Conservation (phyloP, 768 basidiomycete species). For the Podaxis pistillaris region DNA sequence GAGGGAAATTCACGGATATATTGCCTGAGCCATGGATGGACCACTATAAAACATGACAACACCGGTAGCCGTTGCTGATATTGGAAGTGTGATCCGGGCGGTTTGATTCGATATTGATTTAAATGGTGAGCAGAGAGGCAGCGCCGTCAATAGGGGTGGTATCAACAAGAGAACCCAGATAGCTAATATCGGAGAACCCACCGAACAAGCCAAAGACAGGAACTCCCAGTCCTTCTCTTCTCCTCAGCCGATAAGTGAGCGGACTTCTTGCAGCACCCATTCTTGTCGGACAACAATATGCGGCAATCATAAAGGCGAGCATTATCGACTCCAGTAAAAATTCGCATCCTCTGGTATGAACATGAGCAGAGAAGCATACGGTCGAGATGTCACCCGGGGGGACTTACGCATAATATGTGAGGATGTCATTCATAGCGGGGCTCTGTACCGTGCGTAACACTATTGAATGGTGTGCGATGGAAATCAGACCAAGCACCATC, state of each 20-base stretch:
- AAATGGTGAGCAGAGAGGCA: background rate
- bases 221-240: constrained; percentile 1
- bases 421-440: background rate
- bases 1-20: background rate
- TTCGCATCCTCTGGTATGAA: background rate
- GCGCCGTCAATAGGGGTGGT: no score
- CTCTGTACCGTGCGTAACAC: background rate
- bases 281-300: background rate
- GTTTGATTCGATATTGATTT: background rate
- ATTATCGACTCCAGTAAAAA: background rate
- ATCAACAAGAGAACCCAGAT: no score
- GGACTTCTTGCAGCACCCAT: background rate
- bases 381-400: background rate
- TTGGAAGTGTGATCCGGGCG: background rate
- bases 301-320: background rate
- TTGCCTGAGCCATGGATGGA: background rate
- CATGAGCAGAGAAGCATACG: no score
- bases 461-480: background rate
- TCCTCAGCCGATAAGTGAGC: constrained; percentile 5
- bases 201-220: background rate
- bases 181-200: background rate
- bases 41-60: background rate
- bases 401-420: background rate
- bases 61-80: background rate
- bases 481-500: background rate